These are phyloP conservation scores for Aurinia saxatilis DNA, from an alignment of 345 rosid species.

Conservation along the genomic window DNA sequence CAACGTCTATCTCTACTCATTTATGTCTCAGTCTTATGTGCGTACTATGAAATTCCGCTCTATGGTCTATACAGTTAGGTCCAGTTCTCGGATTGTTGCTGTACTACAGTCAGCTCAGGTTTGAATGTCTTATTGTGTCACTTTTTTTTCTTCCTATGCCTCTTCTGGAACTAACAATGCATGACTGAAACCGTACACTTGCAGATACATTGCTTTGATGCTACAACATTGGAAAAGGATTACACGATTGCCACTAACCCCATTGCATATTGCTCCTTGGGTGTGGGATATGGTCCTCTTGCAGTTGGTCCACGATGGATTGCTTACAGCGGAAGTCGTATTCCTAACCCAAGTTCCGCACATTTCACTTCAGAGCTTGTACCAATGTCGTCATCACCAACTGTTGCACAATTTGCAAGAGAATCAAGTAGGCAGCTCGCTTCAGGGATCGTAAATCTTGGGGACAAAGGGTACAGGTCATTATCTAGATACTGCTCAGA, in stretches of 20 bases:
- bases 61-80: constrained; percentile 64
- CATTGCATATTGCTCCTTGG: constrained; percentile 41
- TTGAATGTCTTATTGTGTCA: constrained; percentile 2
- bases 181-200: constrained; percentile 16
- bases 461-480: constrained; percentile 75
- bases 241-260: constrained; percentile 68
- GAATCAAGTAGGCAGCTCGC: constrained; percentile 93
- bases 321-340: constrained; percentile 83
- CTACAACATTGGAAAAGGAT: constrained; percentile 50
- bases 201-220: constrained; percentile 86
- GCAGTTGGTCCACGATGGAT: constrained; percentile 96
- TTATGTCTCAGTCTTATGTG: constrained; percentile 71
- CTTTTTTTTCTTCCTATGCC: neutral
- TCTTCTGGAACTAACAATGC: constrained; percentile 1
- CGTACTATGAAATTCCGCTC: constrained; percentile 73
- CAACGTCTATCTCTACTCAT: constrained; percentile 62
- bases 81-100: constrained; percentile 90
- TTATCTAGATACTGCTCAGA: constrained; percentile 66
- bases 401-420: constrained; percentile 72
- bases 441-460: constrained; percentile 75
- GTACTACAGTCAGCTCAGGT: constrained; percentile 80
- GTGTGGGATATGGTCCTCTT: constrained; percentile 85
- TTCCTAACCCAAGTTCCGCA: constrained; percentile 39
- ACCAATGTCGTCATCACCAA: constrained; percentile 38
- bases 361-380: constrained; percentile 61